Conservation (phyloP, 73 alveolate species). For the Blepharisma stoltei region DNA sequence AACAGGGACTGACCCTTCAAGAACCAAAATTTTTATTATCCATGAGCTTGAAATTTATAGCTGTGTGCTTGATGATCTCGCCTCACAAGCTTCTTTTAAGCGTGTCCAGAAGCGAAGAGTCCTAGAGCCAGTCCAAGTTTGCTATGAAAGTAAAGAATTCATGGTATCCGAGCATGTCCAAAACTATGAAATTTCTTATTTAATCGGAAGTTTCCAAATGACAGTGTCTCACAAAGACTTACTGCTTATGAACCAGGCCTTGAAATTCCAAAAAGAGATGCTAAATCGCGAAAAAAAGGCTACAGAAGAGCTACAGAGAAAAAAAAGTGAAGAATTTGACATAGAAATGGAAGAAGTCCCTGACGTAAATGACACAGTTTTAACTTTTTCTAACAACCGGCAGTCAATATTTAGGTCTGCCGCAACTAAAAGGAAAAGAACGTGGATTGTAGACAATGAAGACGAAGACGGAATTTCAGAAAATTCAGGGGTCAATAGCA, state of each 20-base stretch:
- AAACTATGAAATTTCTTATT: not conserved
- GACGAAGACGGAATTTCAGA: too few species aligned
- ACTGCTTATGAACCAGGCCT: not conserved
- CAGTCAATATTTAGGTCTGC: too few species aligned
- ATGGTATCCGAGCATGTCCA: not conserved
- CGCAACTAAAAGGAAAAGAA: too few species aligned
- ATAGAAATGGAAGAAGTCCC: too few species aligned
- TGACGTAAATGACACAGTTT: too few species aligned
- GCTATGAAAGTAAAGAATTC: not conserved
- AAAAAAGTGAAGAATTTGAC: too few species aligned
- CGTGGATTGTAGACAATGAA: too few species aligned
- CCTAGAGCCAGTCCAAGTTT: conserved; percentile 12
- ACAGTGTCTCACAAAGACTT: conserved; percentile 9
- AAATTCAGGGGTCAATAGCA: too few species aligned
- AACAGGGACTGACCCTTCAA: too few species aligned
- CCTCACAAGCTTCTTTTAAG: not conserved
- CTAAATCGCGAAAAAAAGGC: not conserved
- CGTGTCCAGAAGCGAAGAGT: not conserved
- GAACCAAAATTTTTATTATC: not conserved
- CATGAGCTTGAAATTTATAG: conserved; percentile 1
- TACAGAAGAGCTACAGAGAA: too few species aligned
- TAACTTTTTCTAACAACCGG: too few species aligned
- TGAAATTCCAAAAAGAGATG: conserved; percentile 6
- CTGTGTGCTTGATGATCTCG: not conserved
- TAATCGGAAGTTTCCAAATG: conserved; percentile 9